phyloP scores from a whole-genome alignment of 2,329 filamentous ascomycete genomes.

The Hymenotorrendiella dingleyae region DNA sequence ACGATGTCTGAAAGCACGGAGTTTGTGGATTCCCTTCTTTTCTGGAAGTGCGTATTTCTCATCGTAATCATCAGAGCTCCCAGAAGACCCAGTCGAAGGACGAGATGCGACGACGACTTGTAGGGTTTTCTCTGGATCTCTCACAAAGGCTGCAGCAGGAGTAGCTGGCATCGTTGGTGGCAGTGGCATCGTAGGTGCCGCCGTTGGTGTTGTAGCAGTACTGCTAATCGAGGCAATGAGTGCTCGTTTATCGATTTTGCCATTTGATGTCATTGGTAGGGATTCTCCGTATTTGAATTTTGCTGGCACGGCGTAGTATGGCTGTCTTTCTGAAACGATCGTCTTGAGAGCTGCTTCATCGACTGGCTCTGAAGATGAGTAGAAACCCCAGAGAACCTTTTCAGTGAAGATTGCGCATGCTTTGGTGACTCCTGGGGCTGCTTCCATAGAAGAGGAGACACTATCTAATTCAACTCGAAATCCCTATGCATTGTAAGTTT shows the following conservation, averaged over 20 bases:
- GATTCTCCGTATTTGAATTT: slow-evolving; percentile 37
- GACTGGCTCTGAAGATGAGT: slow-evolving; percentile 31
- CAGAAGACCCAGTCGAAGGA: neutral
- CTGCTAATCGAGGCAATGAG: slow-evolving; percentile 27
- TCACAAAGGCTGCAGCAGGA: neutral
- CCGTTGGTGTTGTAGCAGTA: slow-evolving; percentile 9
- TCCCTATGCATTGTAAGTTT: slow-evolving; percentile 32
- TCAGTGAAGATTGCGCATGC: slow-evolving; percentile 43
- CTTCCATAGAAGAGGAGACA: slow-evolving; percentile 44
- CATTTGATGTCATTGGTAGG: slow-evolving; percentile 47
- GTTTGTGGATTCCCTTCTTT: slow-evolving; percentile 35
- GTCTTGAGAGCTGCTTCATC: slow-evolving; percentile 26
- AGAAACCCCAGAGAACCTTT: slow-evolving; percentile 46
- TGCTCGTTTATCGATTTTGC: slow-evolving; percentile 48
- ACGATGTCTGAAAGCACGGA: slow-evolving; percentile 24
- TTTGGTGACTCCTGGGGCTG: slow-evolving; percentile 40
- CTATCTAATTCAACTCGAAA: slow-evolving; percentile 57
- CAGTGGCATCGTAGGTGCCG: slow-evolving; percentile 19
- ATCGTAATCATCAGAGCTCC: slow-evolving; percentile 3
- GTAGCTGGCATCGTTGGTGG: slow-evolving; percentile 21
- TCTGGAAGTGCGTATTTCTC: slow-evolving; percentile 28
- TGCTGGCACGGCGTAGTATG: slow-evolving; percentile 50
- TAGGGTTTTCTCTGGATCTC: neutral
- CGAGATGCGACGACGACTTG: neutral
- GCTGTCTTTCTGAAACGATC: slow-evolving; percentile 32